phyloP scores from a whole-genome alignment of 768 basidiomycete species.

The Lactarius trivialis region DNA sequence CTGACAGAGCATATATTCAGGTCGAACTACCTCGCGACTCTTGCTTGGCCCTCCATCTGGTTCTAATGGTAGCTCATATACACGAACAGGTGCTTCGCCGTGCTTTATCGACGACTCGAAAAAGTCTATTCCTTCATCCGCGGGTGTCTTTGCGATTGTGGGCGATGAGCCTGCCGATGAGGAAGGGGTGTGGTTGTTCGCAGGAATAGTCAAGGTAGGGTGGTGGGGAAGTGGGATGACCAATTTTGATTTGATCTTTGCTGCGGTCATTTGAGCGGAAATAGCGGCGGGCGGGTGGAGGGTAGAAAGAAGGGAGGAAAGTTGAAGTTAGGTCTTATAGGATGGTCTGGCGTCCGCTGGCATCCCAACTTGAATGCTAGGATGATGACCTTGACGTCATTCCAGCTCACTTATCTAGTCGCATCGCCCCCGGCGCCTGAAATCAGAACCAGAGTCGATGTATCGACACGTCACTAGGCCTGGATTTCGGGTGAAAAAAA shows the following conservation, averaged over 20 bases:
- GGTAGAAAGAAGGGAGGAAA: not conserved
- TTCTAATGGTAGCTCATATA: conserved; percentile 83
- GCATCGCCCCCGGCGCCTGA: not conserved
- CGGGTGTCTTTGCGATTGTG: conserved; percentile 50
- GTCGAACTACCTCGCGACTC: conserved; percentile 64
- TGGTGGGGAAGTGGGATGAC: not conserved
- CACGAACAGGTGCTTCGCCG: conserved; percentile 62
- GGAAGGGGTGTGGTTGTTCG: not conserved
- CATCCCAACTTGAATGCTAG: not conserved
- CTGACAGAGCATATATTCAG: not conserved
- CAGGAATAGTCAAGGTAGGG: conserved; percentile 19
- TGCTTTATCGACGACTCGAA: conserved; percentile 52
- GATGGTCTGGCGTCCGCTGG: not conserved
- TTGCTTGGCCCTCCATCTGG: conserved; percentile 87
- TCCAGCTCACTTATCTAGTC: not conserved
- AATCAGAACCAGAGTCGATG: not conserved
- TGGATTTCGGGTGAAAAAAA: not conserved
- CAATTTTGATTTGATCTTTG: conserved; percentile 15
- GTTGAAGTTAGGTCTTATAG: not conserved
- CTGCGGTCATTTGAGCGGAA: conserved; percentile 10
- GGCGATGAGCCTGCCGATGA: conserved; percentile 20
- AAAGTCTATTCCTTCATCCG: conserved; percentile 88
- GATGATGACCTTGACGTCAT: conserved; percentile 6
- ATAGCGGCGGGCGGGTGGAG: not conserved
- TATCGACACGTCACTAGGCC: not conserved